Percentiles rank a stretch among this genome's conserved stretches.
These are phyloP conservation scores for Naganishia vishniacii DNA, from an alignment of 768 basidiomycete genomes.

Conservation along the genomic window DNA sequence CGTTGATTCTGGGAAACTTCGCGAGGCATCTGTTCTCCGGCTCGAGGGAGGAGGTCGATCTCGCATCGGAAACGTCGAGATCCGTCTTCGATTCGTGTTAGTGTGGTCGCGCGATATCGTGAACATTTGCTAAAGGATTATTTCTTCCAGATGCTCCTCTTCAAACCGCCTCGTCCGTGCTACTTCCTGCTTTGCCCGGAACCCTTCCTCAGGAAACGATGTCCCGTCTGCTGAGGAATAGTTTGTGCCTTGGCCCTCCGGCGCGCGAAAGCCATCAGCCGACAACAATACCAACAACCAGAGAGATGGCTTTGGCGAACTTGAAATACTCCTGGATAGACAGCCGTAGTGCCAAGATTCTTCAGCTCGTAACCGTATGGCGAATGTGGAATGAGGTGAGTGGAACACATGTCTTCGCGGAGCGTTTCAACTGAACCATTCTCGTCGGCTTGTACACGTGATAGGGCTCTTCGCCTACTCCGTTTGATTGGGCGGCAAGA, in stretches of 20 bases:
- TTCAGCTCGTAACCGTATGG: constrained; percentile 8
- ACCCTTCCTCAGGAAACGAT: neutral
- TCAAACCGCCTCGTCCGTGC: constrained; percentile 1
- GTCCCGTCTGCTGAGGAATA: neutral
- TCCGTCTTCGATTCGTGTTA: neutral
- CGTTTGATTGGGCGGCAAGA: neutral
- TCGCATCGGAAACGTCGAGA: neutral
- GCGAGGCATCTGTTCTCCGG: neutral
- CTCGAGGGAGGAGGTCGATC: neutral
- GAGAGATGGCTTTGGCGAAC: neutral
- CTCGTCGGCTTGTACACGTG: too few relatives aligned
- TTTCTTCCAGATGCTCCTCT: neutral
- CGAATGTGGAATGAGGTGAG: constrained; percentile 14
- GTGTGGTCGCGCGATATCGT: neutral
- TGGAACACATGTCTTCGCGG: too few relatives aligned
- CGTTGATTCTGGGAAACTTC: constrained; percentile 8
- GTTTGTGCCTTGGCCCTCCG: neutral
- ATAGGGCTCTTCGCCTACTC: neutral
- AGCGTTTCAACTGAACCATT: too few relatives aligned
- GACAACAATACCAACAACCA: neutral
- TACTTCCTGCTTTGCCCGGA: neutral
- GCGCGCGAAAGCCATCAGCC: neutral
- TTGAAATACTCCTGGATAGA: constrained; percentile 8
- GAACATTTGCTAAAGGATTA: neutral
- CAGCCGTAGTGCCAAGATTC: neutral